Conservation (phyloP, 306 rosid genomes). For the Fragaria vesca region DNA sequence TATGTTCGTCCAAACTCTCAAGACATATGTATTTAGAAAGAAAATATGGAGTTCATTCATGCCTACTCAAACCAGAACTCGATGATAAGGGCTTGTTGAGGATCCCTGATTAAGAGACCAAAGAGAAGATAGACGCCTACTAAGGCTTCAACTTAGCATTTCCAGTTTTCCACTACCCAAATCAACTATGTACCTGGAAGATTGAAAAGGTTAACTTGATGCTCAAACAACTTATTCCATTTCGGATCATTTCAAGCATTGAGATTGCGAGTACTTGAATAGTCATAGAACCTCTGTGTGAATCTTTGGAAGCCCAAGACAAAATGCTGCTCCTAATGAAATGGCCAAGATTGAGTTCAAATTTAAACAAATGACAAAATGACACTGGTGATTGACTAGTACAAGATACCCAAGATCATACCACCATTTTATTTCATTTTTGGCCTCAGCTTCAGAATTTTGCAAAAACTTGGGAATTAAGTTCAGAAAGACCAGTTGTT, state of each 20-base stretch:
- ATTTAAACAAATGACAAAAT: too few relatives aligned
- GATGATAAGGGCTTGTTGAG: neutral
- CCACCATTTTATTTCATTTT: neutral
- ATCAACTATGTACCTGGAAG: neutral
- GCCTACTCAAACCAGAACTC: neutral
- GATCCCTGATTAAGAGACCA: neutral
- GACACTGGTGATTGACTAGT: too few relatives aligned
- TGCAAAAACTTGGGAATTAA: neutral
- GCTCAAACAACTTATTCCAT: neutral
- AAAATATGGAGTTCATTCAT: neutral
- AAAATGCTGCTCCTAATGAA: too few relatives aligned
- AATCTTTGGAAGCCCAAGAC: neutral
- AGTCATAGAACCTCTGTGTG: neutral
- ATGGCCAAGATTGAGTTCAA: too few relatives aligned
- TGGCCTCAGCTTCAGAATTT: neutral
- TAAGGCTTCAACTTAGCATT: neutral
- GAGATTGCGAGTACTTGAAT: neutral
- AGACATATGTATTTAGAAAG: neutral
- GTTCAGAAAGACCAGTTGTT: too few relatives aligned
- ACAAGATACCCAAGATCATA: neutral
- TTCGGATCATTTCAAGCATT: neutral
- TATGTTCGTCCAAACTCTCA: neutral
- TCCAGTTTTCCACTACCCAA: neutral
- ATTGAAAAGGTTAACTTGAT: neutral
- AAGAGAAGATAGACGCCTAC: neutral